phyloP scores from a whole-genome alignment of 768 basidiomycete genomes.

The Collybia nuda region DNA sequence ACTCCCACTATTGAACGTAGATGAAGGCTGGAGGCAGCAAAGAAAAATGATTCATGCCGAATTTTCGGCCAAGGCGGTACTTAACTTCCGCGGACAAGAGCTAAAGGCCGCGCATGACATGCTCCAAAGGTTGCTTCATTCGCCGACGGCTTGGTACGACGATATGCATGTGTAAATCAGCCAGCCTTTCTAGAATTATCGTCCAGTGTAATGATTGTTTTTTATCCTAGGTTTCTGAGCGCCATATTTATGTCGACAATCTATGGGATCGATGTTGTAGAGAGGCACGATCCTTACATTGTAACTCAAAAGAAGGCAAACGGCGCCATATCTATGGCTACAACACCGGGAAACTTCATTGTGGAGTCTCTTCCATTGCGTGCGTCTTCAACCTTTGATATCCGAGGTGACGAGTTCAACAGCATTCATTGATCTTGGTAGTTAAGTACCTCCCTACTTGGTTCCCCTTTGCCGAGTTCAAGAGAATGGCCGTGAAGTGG shows the following conservation, averaged over 20 bases:
- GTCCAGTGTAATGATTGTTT: constrained; percentile 29
- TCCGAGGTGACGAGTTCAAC: constrained; percentile 24
- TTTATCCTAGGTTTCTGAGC: constrained; percentile 27
- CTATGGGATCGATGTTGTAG: constrained; percentile 20
- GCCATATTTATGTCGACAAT: constrained; percentile 14
- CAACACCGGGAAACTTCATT: constrained; percentile 19
- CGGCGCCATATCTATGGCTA: constrained; percentile 11
- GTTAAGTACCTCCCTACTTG: constrained; percentile 29
- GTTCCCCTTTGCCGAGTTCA: constrained; percentile 33
- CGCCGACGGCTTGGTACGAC: constrained; percentile 17
- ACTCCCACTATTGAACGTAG: neutral
- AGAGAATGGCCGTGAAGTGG: constrained; percentile 39
- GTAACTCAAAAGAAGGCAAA: constrained; percentile 14
- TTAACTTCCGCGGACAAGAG: constrained; percentile 26
- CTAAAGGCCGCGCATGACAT: constrained; percentile 26
- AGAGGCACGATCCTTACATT: constrained; percentile 21
- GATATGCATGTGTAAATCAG: constrained; percentile 21
- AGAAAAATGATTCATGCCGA: constrained; percentile 28
- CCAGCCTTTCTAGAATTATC: constrained; percentile 28
- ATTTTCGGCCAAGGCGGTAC: constrained; percentile 23
- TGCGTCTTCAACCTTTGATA: constrained; percentile 16
- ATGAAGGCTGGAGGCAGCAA: constrained; percentile 24
- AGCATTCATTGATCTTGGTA: constrained; percentile 22
- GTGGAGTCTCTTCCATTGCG: constrained; percentile 17
- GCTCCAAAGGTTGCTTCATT: constrained; percentile 27